Percentiles rank a stretch among this genome's conserved stretches.
phyloP scores from a whole-genome alignment of 208 protist species.

The Trypanosoma grayi region DNA sequence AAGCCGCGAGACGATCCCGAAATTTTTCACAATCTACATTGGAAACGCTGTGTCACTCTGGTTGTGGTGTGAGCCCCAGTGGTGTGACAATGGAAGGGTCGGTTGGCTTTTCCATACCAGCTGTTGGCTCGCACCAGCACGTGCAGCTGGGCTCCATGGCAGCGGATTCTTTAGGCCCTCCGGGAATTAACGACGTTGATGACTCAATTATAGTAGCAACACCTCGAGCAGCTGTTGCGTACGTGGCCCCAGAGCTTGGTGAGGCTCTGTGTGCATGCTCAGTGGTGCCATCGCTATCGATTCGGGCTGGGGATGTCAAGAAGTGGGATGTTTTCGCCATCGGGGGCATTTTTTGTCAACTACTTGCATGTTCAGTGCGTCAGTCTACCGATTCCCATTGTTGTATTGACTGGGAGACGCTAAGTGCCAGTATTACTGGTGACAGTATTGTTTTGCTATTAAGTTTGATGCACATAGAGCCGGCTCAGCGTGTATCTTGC shows the following conservation, averaged over 20 bases:
- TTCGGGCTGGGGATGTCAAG: constrained; percentile 15
- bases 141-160: neutral
- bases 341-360: constrained; percentile 21
- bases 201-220: constrained; percentile 17
- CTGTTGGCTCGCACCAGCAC: neutral
- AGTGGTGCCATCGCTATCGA: constrained; percentile 10
- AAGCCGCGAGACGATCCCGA: constrained; percentile 9
- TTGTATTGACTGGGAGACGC: constrained; percentile 1
- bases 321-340: constrained; percentile 29
- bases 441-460: constrained; percentile 18
- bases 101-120: neutral
- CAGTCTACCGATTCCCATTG: neutral
- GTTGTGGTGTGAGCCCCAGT: neutral
- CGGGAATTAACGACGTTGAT: neutral
- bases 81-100: neutral
- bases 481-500: constrained; percentile 5
- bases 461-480: constrained; percentile 20
- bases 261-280: constrained; percentile 13
- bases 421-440: neutral
- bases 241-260: constrained; percentile 23
- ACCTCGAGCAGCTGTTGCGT: constrained; percentile 15
- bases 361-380: constrained; percentile 16
- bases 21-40: constrained; percentile 12
- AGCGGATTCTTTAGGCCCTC: neutral
- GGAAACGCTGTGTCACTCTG: neutral